Conservation (phyloP, 345 rosid genomes). For the Viola odorata region DNA sequence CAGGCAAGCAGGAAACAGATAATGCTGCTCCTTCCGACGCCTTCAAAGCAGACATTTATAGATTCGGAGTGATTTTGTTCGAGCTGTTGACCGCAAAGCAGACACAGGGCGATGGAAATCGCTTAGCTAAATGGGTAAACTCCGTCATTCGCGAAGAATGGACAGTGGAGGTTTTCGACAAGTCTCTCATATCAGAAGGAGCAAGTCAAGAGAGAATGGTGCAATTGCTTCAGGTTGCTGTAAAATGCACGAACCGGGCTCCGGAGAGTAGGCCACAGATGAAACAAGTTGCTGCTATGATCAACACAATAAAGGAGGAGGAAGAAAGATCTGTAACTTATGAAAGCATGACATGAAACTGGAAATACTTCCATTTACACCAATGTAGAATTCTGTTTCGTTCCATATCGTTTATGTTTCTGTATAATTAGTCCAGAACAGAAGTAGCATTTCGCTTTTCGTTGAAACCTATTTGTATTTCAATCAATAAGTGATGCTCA, state of each 20-base stretch:
- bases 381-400: neutral
- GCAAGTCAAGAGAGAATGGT: constrained; percentile 58
- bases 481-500: too few relatives aligned
- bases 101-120: constrained; percentile 36
- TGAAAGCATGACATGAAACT: constrained; percentile 9
- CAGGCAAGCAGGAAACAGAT: neutral
- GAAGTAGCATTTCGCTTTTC: too few relatives aligned
- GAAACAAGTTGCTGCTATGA: constrained; percentile 39
- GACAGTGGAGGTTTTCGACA: constrained; percentile 62
- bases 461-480: too few relatives aligned
- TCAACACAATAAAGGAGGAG: constrained; percentile 44
- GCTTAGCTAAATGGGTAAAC: constrained; percentile 54
- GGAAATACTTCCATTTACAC: neutral
- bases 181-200: constrained; percentile 35
- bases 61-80: constrained; percentile 47
- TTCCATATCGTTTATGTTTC: too few relatives aligned
- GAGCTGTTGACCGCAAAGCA: constrained; percentile 52
- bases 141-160: constrained; percentile 52
- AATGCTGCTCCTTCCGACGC: neutral
- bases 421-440: too few relatives aligned
- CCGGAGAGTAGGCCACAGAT: constrained; percentile 38
- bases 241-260: constrained; percentile 39
- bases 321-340: constrained; percentile 41
- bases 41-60: constrained; percentile 38
- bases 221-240: constrained; percentile 49